phyloP scores from a whole-genome alignment of 805 yeast species.

The Kuraishia hungarica region DNA sequence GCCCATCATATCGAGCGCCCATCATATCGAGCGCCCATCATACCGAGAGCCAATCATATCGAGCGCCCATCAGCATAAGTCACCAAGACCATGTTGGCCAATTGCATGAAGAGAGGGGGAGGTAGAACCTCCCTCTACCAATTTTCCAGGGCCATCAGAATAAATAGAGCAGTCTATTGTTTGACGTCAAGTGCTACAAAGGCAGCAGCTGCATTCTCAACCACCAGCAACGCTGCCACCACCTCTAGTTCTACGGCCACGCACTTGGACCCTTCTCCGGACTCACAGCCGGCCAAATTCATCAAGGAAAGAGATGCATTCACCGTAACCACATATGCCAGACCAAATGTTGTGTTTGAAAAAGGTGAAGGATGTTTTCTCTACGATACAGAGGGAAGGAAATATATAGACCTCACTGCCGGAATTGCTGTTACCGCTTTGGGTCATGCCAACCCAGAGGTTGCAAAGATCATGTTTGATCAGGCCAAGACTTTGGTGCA shows the following conservation, averaged over 20 bases:
- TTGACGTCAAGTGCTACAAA: neutral
- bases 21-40: too few relatives aligned
- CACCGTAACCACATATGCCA: conserved; percentile 71
- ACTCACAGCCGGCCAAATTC: conserved; percentile 25
- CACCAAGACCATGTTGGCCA: neutral
- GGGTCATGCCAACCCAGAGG: conserved; percentile 77
- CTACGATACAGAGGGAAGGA: conserved; percentile 71
- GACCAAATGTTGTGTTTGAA: conserved; percentile 69
- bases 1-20: too few relatives aligned
- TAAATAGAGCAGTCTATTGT: neutral
- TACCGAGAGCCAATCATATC: too few relatives aligned
- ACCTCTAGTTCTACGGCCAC: neutral
- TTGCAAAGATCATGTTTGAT: conserved; percentile 60
- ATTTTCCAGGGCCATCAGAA: neutral
- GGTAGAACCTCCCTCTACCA: neutral
- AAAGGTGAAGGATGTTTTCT: conserved; percentile 77
- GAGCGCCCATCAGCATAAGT: too few relatives aligned
- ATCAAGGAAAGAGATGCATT: conserved; percentile 41
- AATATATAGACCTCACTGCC: conserved; percentile 85
- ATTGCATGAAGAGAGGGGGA: neutral
- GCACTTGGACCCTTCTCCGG: neutral
- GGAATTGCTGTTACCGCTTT: conserved; percentile 97
- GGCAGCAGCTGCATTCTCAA: neutral
- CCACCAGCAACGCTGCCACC: neutral
- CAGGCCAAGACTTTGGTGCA: conserved; percentile 75